Evolutionary conservation across 2,329 filamentous ascomycete genomes (phyloP).

Genomic region (Diplodia sapinea): DNA sequence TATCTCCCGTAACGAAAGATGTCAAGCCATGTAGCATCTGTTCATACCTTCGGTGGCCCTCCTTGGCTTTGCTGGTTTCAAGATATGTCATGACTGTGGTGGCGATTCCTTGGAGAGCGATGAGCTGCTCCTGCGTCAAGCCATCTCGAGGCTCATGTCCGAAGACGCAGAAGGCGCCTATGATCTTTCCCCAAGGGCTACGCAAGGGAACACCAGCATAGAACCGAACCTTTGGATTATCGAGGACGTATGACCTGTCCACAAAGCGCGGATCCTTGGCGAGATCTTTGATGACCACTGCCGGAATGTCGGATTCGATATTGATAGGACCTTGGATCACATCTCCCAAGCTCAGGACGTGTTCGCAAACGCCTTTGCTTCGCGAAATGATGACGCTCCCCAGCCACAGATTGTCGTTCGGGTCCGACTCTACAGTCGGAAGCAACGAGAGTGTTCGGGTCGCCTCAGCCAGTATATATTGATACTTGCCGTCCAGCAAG

Average conservation of each 20-base stretch:
- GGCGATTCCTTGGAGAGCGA: slow-evolving; percentile 43
- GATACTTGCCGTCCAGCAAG: slow-evolving; percentile 48
- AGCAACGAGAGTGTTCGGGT: slow-evolving; percentile 42
- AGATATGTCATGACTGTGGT: slow-evolving; percentile 38
- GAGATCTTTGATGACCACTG: slow-evolving; percentile 26
- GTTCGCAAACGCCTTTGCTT: slow-evolving; percentile 42
- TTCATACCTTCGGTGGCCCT: slow-evolving; percentile 39
- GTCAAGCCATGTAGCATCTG: slow-evolving; percentile 43
- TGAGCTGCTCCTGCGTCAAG: slow-evolving; percentile 35
- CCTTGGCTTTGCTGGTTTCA: slow-evolving; percentile 34
- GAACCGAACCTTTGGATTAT: slow-evolving; percentile 37
- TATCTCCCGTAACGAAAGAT: slow-evolving; percentile 37
- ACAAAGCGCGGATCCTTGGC: slow-evolving; percentile 9
- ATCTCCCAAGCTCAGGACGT: slow-evolving; percentile 18
- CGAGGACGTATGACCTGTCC: slow-evolving; percentile 11
- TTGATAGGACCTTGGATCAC: background rate
- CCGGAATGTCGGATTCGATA: background rate
- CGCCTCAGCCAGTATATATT: slow-evolving; percentile 46
- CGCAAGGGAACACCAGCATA: slow-evolving; percentile 41
- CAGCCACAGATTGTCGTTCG: slow-evolving; percentile 42
- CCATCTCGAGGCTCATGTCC: slow-evolving; percentile 37
- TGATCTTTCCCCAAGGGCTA: slow-evolving; percentile 37
- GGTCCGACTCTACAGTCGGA: slow-evolving; percentile 38
- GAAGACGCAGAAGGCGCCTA: slow-evolving; percentile 40
- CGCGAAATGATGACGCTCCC: slow-evolving; percentile 45